phyloP scores from a whole-genome alignment of 768 basidiomycete species.

The Kwoniella pini region DNA sequence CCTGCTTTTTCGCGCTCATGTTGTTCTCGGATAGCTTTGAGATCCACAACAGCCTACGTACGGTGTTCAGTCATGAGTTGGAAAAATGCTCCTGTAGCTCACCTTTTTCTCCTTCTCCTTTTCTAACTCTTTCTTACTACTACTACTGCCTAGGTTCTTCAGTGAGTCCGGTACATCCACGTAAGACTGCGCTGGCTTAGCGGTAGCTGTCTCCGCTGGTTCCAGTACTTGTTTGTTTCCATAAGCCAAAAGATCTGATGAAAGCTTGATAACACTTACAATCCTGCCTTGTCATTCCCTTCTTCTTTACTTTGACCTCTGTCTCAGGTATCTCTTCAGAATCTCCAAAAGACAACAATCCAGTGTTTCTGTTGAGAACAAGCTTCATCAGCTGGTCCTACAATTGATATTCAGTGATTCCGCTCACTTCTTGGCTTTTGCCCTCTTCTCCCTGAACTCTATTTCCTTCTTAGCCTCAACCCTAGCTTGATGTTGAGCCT shows the following conservation, averaged over 20 bases:
- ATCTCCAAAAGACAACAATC: slow-evolving; percentile 82
- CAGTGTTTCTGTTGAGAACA: slow-evolving; percentile 68
- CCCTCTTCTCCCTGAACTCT: slow-evolving; percentile 56
- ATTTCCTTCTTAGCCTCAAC: slow-evolving; percentile 43
- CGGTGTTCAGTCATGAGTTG: not conserved
- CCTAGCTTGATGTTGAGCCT: slow-evolving; percentile 73
- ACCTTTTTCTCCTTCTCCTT: slow-evolving; percentile 32
- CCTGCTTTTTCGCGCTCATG: slow-evolving; percentile 72
- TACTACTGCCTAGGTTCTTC: slow-evolving; percentile 25
- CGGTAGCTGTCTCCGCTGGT: slow-evolving; percentile 43
- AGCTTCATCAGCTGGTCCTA: not conserved
- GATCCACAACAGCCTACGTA: slow-evolving; percentile 48
- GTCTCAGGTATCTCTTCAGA: slow-evolving; percentile 65
- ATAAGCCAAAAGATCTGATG: too few species aligned
- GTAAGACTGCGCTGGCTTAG: slow-evolving; percentile 23
- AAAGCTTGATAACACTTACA: slow-evolving; percentile 63
- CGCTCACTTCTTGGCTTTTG: slow-evolving; percentile 84
- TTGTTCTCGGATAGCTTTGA: slow-evolving; percentile 72
- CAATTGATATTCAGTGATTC: not conserved
- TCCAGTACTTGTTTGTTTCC: slow-evolving; percentile 54
- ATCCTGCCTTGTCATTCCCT: slow-evolving; percentile 79
- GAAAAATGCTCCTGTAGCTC: slow-evolving; percentile 22
- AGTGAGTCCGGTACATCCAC: slow-evolving; percentile 28
- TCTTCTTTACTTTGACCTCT: slow-evolving; percentile 66
- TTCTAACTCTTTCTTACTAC: slow-evolving; percentile 46